Base-by-base conservation (phyloP, 2,329 filamentous ascomycete species). In the Paraconiothyrium sp. region DNA sequence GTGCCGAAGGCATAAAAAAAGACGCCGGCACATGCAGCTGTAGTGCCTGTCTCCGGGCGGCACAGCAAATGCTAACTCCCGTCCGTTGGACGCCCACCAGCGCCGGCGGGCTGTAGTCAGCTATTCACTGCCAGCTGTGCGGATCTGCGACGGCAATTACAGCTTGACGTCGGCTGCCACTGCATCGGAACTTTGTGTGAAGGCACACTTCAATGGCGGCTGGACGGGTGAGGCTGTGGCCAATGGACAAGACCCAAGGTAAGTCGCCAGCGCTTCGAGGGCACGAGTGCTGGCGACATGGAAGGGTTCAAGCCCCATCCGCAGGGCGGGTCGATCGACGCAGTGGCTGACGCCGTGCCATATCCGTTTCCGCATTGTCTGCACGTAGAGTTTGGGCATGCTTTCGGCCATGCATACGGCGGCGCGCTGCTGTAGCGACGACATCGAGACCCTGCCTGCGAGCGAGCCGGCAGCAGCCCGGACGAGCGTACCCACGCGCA, bases 271-370 rank as follows among this genome's bases (percentile, higher is more conserved):
- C 47, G 39, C 41, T 51, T 57, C 52, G 55, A 59, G 41, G 66
- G 57, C 54, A 60, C 66, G 67, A 61, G 16, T 41, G 37, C 37
- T 41, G 37, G 37, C 14, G 37, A 63, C 62, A 65, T 51, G 64
- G 59, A 52, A 64, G 52, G 52, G 52, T 55, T 55, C 52, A 55
- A 76, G 75, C 74, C 73, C 66, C 73, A 73, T 67, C 73, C 72
- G 73, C 67, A 67, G 65, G 62, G 62, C 59, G 66, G 60, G 72
- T 72, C 69, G 74, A 78, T 78, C 75, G 64, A 57, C 67, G 63
- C 63, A 58, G 67, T 66, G 67, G 65, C 65, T 67, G 64, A 52
- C 54, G 60, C 43, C 54, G 54, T 48, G 54, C 34, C 41, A 22
- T 51, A 37, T 49, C 34, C 48, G 46, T 43, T 57, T 57, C 32